phyloP scores from a whole-genome alignment of 148 eudicot genomes.

The Cornus suecica region DNA sequence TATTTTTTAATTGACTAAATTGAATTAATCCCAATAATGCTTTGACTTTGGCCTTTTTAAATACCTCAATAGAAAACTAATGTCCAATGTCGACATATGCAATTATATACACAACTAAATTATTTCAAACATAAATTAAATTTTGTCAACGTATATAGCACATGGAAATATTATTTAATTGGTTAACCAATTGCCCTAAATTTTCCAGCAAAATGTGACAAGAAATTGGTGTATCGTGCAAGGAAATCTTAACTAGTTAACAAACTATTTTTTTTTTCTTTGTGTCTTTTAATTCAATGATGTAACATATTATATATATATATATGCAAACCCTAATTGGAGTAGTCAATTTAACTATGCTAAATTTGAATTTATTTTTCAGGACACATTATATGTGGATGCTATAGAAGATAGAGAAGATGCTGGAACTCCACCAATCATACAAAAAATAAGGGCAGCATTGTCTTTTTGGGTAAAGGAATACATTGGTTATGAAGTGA shows the following conservation, averaged over 20 bases:
- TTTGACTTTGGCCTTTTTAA: not conserved
- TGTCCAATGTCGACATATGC: too few species aligned
- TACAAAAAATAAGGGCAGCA: conserved; percentile 39
- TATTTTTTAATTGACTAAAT: not conserved
- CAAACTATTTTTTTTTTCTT: not conserved
- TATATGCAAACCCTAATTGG: not conserved
- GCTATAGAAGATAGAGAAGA: conserved; percentile 41
- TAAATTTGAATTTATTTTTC: not conserved
- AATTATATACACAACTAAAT: too few species aligned
- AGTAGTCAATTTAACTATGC: not conserved
- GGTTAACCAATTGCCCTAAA: not conserved
- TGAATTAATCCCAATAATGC: too few species aligned
- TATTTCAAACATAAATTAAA: too few species aligned
- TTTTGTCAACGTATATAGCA: not conserved
- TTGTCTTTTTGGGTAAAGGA: conserved; percentile 54
- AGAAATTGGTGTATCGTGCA: not conserved
- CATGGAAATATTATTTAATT: not conserved
- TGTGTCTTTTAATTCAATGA: not conserved
- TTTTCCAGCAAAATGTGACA: not conserved
- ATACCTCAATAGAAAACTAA: too few species aligned
- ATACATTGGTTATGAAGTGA: conserved; percentile 34
- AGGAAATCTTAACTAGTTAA: not conserved
- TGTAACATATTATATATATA: too few species aligned
- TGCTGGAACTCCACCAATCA: conserved; percentile 47
- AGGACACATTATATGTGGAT: conserved; percentile 41